A percentile compares a stretch with the other conserved stretches of the same genome.
phyloP scores from a whole-genome alignment of 441 rosid species.

The Sinapis alba region DNA sequence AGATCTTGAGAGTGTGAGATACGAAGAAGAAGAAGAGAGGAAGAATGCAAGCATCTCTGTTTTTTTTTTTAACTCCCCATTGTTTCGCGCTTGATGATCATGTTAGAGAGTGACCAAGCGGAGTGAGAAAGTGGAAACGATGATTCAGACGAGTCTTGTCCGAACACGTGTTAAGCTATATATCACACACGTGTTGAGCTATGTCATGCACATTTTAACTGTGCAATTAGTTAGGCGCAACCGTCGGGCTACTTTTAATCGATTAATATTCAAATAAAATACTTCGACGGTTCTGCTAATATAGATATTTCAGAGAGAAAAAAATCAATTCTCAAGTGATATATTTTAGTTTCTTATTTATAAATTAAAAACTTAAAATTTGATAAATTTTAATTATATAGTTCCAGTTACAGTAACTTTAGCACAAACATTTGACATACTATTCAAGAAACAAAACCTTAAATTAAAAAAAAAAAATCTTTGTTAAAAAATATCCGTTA shows the following conservation, averaged over 20 bases:
- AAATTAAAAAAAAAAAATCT: no score
- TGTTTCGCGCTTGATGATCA: not conserved
- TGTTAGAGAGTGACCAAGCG: not conserved
- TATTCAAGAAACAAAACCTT: no score
- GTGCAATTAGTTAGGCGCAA: not conserved
- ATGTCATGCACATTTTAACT: not conserved
- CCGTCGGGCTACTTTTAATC: not conserved
- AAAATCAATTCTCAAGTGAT: no score
- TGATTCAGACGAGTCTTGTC: not conserved
- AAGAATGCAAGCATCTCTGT: conserved; percentile 43
- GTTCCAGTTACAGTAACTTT: no score
- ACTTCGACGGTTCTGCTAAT: no score
- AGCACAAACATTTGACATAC: no score
- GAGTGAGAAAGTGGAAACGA: not conserved
- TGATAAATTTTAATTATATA: no score
- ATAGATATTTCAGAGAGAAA: no score
- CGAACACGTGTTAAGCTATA: not conserved
- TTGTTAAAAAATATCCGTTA: not conserved
- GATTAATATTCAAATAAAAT: no score
- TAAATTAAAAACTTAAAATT: no score
- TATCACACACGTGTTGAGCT: not conserved
- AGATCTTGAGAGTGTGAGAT: conserved; percentile 43
- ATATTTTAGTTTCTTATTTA: no score
- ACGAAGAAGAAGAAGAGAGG: conserved; percentile 39
- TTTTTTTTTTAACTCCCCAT: conserved; percentile 3